Percentiles rank a stretch among this genome's conserved stretches.
Evolutionary conservation across 2,329 filamentous ascomycete species (phyloP).

Genomic region (Arthrinium phaeospermum): DNA sequence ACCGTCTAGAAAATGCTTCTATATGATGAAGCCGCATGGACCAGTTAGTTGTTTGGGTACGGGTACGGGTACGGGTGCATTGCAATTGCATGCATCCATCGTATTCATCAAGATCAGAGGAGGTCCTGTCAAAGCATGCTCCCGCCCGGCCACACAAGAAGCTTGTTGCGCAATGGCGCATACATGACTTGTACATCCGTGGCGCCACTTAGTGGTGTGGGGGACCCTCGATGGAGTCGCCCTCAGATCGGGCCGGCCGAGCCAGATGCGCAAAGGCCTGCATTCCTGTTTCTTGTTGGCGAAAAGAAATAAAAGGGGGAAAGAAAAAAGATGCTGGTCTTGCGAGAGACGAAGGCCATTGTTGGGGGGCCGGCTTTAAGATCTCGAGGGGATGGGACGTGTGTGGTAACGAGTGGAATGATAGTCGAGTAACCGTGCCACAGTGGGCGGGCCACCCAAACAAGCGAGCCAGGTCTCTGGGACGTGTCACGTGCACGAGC

Average conservation of each 20-base stretch:
- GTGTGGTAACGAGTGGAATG: conserved; percentile 15
- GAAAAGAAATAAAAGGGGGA: not conserved
- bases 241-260: not conserved
- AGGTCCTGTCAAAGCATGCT: not conserved
- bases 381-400: conserved; percentile 1
- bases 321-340: not conserved
- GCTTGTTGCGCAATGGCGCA: conserved; percentile 8
- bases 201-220: conserved; percentile 6
- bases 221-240: not conserved
- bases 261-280: not conserved
- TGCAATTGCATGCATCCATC: conserved; percentile 5
- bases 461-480: conserved; percentile 5
- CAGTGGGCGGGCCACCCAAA: conserved; percentile 8
- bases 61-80: not conserved
- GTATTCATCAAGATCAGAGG: not conserved
- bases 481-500: conserved; percentile 6
- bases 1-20: not conserved
- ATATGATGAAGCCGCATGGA: not conserved
- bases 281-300: not conserved
- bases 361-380: not conserved
- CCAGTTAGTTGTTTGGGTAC: not conserved
- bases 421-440: conserved; percentile 17
- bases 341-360: conserved; percentile 3
- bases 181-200: conserved; percentile 4
- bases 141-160: not conserved